Evolutionary conservation across 83 land plant species (phyloP), one percentile per base, ranked within the genome.

Genomic region (Picea engelmannii): DNA sequence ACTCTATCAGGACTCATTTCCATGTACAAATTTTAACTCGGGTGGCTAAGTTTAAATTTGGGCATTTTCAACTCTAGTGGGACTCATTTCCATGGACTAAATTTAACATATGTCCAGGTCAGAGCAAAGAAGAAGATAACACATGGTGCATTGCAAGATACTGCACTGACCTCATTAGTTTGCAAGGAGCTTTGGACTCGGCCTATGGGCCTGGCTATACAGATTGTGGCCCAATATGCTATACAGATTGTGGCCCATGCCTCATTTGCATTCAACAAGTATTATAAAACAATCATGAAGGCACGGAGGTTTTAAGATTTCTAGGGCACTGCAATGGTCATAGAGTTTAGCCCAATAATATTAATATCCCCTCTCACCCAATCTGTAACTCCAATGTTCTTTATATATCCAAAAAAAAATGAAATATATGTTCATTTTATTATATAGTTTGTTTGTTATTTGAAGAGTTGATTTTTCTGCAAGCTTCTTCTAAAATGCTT

Each of bases 151-250:
- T 42, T 42, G 5, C 44, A 42, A 31, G 31, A 31, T 31, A 31
- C 31, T 1, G 0, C 31, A 31, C 1, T 0, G 80, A 85, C 3
- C 73, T 76, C 47, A 84, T 78, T 3, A 86, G 88, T 9, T 75
- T 92, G 68, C 94, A 92, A 65, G 82, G 81, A 15, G 90, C 91
- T 20, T 42, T 92, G 16, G 91, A 92, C 64, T 92, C 86, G 82
- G 91, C 91, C 4, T 92, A 91, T 65, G 91, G 91, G 18, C 71
- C 71, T 20, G 91, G 84, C 7, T 83, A 85, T 5, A 87, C 88
- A 18, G 91, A 89, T 77, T 92, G 94, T 24, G 83, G 84, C 6
- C 94, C 8, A 87, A 87, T 38, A 87, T 84, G 0, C 62, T 92
- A 11, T 74, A 77, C 1, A n/a, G n/a, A n/a, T n/a, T n/a, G n/a